These are phyloP conservation scores for Aspergillus pseudoglaucus DNA, from an alignment of 2,329 filamentous ascomycete species.

Conservation along the genomic window DNA sequence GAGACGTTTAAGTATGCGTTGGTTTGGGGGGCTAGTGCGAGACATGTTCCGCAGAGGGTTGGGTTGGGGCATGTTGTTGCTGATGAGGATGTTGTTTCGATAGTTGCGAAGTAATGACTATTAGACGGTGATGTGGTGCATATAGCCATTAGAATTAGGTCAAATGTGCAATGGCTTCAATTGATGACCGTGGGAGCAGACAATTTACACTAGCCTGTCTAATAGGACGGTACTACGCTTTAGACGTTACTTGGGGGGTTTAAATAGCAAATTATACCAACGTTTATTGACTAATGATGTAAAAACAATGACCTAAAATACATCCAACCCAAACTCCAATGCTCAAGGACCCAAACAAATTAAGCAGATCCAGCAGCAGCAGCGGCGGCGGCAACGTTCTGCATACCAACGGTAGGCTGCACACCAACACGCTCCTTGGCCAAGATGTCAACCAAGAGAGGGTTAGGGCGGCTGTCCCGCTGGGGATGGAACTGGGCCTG, in stretches of 20 bases:
- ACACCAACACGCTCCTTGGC: slow-evolving; percentile 94
- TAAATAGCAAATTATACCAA: slow-evolving; percentile 4
- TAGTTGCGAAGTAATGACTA: slow-evolving; percentile 45
- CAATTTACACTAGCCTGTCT: too few species aligned
- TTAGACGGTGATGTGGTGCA: background rate
- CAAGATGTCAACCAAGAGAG: slow-evolving; percentile 82
- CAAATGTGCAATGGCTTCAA: slow-evolving; percentile 4
- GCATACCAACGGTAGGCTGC: slow-evolving; percentile 56
- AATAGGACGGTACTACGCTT: background rate
- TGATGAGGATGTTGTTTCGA: slow-evolving; percentile 63
- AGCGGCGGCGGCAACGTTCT: slow-evolving; percentile 34
- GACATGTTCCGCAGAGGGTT: slow-evolving; percentile 89
- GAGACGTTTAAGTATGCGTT: slow-evolving; percentile 98
- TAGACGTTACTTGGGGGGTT: background rate
- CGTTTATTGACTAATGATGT: background rate
- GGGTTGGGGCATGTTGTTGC: slow-evolving; percentile 73
- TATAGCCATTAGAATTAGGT: slow-evolving; percentile 4
- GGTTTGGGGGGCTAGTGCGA: slow-evolving; percentile 94
- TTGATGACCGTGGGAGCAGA: slow-evolving; percentile 1
- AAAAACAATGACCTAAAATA: slow-evolving; percentile 10
- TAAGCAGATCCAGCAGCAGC: slow-evolving; percentile 22
- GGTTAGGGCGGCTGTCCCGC: slow-evolving; percentile 80
- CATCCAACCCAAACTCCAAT: slow-evolving; percentile 11
- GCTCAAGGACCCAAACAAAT: slow-evolving; percentile 5
- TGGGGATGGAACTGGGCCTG: slow-evolving; percentile 63